phyloP scores from a whole-genome alignment of 2,329 filamentous ascomycete genomes.

The Fusarium verticillioides region DNA sequence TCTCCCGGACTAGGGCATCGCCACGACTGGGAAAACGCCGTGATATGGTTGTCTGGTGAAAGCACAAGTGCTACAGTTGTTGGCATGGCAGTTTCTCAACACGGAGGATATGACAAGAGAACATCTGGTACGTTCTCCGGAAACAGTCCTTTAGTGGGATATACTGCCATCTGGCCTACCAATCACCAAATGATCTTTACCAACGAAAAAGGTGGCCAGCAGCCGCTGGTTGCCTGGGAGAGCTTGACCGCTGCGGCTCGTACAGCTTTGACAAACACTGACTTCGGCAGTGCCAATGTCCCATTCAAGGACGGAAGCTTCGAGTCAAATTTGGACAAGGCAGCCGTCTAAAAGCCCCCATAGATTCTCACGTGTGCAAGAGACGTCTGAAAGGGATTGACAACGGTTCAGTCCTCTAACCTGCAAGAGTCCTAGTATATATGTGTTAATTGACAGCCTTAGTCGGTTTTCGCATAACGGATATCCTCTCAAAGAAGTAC shows the following conservation, averaged over 20 bases:
- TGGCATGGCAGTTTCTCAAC: slow-evolving; percentile 52
- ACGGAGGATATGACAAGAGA: slow-evolving; percentile 50
- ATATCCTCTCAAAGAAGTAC: neutral
- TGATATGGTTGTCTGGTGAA: slow-evolving; percentile 44
- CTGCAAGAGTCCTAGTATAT: neutral
- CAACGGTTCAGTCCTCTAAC: neutral
- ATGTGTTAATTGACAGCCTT: neutral
- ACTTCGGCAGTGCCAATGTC: slow-evolving; percentile 57
- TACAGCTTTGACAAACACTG: slow-evolving; percentile 51
- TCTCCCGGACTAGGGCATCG: slow-evolving; percentile 45
- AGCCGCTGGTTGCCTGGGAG: slow-evolving; percentile 60
- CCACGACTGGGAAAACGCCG: slow-evolving; percentile 44
- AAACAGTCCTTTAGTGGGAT: slow-evolving; percentile 48
- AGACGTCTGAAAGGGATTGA: neutral
- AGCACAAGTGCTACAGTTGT: slow-evolving; percentile 43
- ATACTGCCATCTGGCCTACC: slow-evolving; percentile 46
- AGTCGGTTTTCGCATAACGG: neutral
- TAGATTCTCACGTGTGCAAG: neutral
- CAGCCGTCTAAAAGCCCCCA: slow-evolving; percentile 12
- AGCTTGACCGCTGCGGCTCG: slow-evolving; percentile 50
- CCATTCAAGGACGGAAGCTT: slow-evolving; percentile 53
- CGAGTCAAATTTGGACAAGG: slow-evolving; percentile 35
- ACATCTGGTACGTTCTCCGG: slow-evolving; percentile 41
- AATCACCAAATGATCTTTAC: slow-evolving; percentile 55
- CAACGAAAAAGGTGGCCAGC: slow-evolving; percentile 50